These are phyloP conservation scores for Trypanosoma scelopori DNA, from an alignment of 208 protist species.

Conservation along the genomic window DNA sequence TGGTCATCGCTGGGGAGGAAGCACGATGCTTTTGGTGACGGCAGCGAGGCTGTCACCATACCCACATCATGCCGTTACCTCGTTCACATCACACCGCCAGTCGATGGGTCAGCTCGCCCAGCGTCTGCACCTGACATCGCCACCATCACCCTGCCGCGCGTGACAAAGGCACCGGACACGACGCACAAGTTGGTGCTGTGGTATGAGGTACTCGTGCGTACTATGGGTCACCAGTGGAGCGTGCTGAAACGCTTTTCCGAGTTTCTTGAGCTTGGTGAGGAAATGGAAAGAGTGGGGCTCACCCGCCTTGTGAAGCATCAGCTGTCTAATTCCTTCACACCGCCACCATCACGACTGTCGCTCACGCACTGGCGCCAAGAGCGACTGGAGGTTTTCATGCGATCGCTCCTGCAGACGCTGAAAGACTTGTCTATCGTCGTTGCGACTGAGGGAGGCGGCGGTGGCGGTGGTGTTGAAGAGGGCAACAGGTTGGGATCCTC, in stretches of 20 bases:
- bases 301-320: conserved; percentile 3
- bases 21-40: conserved; percentile 6
- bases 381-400: conserved; percentile 10
- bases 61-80: conserved; percentile 4
- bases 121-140: conserved; percentile 14
- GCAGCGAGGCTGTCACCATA: neutral
- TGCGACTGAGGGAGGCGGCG: neutral
- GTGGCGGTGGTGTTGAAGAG: neutral
- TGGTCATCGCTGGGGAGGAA: conserved; percentile 1
- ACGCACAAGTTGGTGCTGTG: conserved; percentile 18
- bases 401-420: conserved; percentile 15
- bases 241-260: conserved; percentile 34
- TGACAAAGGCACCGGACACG: conserved; percentile 2
- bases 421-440: conserved; percentile 16
- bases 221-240: conserved; percentile 20
- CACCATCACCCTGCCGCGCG: conserved; percentile 5
- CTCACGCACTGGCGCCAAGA: neutral
- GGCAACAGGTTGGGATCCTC: neutral
- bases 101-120: conserved; percentile 7
- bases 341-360: conserved; percentile 16
- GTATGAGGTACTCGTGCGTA: conserved; percentile 24
- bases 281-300: conserved; percentile 14
- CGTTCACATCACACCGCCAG: conserved; percentile 12
- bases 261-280: conserved; percentile 14
- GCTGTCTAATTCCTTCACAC: neutral